phyloP scores from a whole-genome alignment of 208 protist genomes.

The Willaertia magna region DNA sequence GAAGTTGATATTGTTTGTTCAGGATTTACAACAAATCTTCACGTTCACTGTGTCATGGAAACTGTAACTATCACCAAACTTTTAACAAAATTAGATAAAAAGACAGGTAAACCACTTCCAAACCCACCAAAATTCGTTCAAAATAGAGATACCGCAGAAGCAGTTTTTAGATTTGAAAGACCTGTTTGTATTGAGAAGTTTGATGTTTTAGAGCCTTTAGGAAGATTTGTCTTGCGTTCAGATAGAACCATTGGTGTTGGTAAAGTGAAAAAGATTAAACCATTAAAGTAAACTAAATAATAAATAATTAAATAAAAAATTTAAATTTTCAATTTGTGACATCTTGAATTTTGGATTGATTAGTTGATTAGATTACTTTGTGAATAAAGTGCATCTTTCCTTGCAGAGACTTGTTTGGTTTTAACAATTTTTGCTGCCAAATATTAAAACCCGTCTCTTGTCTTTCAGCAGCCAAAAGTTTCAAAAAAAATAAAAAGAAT shows the following conservation, averaged over 20 bases:
- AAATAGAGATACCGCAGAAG: neutral
- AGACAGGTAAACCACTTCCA: neutral
- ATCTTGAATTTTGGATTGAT: too few relatives aligned
- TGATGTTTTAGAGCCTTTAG: neutral
- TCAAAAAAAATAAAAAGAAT: too few relatives aligned
- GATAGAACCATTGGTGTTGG: conserved; percentile 5
- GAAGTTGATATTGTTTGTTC: neutral
- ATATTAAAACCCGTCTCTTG: too few relatives aligned
- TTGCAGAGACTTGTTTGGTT: neutral
- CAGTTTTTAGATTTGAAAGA: neutral
- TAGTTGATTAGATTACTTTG: too few relatives aligned
- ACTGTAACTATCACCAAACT: neutral
- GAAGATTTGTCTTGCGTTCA: neutral
- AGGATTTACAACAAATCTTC: neutral
- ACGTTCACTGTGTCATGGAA: neutral
- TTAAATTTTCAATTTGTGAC: too few relatives aligned
- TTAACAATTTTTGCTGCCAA: neutral
- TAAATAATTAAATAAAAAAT: too few relatives aligned
- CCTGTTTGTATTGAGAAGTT: neutral
- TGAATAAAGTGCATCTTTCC: neutral
- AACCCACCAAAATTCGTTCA: neutral
- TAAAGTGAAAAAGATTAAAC: neutral
- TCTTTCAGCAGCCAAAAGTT: too few relatives aligned
- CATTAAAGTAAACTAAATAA: neutral
- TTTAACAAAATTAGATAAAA: neutral